These are phyloP conservation scores for Erucastrum elatum DNA, from an alignment of 345 rosid genomes.

Conservation along the genomic window DNA sequence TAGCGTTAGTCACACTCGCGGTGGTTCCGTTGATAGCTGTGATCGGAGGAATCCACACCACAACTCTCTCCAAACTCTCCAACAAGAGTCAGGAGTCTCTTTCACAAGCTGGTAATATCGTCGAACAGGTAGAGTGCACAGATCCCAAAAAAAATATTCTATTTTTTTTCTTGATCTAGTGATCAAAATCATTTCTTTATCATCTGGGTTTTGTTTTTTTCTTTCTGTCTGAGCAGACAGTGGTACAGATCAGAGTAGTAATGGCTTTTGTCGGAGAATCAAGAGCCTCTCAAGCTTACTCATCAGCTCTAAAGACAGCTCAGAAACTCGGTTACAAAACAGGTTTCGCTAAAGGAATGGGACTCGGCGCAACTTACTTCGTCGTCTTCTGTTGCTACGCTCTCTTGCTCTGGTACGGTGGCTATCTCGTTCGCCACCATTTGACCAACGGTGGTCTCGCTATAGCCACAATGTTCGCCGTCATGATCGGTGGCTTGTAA, in stretches of 20 bases:
- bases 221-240: background rate
- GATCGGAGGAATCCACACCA: background rate
- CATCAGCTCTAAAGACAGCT: background rate
- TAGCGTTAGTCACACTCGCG: background rate
- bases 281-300: background rate
- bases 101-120: background rate
- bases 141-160: background rate
- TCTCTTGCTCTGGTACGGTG: slow-evolving; percentile 4
- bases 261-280: background rate
- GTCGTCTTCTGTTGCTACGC: slow-evolving; percentile 6
- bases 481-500: slow-evolving; percentile 5
- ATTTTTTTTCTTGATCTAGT: background rate
- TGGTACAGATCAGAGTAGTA: background rate
- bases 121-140: background rate
- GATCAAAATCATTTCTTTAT: background rate
- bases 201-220: background rate
- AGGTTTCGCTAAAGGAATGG: slow-evolving; percentile 1
- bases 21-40: background rate
- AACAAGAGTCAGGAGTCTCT: background rate
- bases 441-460: background rate
- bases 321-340: background rate
- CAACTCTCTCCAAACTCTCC: background rate
- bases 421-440: background rate
- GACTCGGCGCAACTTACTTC: background rate
- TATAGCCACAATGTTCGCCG: background rate